Conservation (phyloP, 179 eudicot genomes). For the Silene noctiflora region DNA sequence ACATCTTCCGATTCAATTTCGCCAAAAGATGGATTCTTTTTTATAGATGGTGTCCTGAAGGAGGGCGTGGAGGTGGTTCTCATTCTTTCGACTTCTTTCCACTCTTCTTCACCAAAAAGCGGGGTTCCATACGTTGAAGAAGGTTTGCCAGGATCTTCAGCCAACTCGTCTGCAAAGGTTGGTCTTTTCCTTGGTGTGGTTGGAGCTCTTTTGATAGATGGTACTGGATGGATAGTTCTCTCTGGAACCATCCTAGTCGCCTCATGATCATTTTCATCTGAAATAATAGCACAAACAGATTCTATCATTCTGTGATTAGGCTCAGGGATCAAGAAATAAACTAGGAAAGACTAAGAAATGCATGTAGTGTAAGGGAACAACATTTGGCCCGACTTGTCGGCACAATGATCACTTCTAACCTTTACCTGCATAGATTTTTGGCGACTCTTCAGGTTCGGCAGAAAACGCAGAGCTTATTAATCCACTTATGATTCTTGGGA, state of each 20-base stretch:
- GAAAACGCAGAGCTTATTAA: slow-evolving; percentile 16
- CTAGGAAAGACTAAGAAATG: neutral
- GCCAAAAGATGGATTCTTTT: slow-evolving; percentile 17
- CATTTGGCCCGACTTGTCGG: no score
- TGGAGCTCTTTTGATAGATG: slow-evolving; percentile 29
- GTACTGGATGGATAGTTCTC: slow-evolving; percentile 38
- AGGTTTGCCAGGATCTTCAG: slow-evolving; percentile 13
- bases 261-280: slow-evolving; percentile 23
- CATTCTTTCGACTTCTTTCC: slow-evolving; percentile 19
- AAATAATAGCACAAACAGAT: neutral
- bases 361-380: no score
- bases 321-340: neutral
- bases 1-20: slow-evolving; percentile 10
- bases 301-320: slow-evolving; percentile 7
- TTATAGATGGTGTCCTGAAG: slow-evolving; percentile 11
- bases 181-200: slow-evolving; percentile 23
- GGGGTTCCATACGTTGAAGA: slow-evolving; percentile 11
- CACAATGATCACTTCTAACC: neutral
- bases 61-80: slow-evolving; percentile 15
- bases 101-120: slow-evolving; percentile 9
- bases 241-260: slow-evolving; percentile 28
- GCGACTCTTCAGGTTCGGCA: slow-evolving; percentile 31
- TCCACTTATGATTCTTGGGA: slow-evolving; percentile 38
- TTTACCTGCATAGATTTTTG: slow-evolving; percentile 42
- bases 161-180: slow-evolving; percentile 32